Conservation (phyloP, 2,329 filamentous ascomycete genomes). For the Pseudohalonectria lignicola region DNA sequence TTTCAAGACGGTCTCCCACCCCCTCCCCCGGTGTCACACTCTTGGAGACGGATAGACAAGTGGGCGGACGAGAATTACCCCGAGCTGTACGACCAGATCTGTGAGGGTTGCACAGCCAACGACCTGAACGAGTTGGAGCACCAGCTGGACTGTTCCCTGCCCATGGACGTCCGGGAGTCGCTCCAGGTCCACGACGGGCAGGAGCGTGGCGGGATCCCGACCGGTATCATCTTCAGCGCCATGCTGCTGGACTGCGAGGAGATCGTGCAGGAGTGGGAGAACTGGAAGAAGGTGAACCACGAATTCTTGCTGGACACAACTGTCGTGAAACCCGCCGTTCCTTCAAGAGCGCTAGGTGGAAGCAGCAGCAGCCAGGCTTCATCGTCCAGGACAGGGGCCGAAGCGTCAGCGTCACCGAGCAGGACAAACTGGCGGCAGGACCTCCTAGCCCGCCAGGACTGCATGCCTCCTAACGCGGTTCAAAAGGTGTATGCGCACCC, state of each 20-base stretch:
- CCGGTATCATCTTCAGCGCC: constrained; percentile 82
- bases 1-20: constrained; percentile 89
- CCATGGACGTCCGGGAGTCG: constrained; percentile 87
- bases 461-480: constrained; percentile 73
- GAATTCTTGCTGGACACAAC: constrained; percentile 62
- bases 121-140: constrained; percentile 96
- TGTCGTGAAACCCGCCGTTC: constrained; percentile 48
- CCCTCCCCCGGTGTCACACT: constrained; percentile 76
- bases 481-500: constrained; percentile 91
- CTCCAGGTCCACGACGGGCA: constrained; percentile 91
- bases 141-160: constrained; percentile 86
- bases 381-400: constrained; percentile 48
- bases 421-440: constrained; percentile 74
- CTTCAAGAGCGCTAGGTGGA: constrained; percentile 62
- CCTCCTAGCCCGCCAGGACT: constrained; percentile 74
- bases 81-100: constrained; percentile 85
- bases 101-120: constrained; percentile 85
- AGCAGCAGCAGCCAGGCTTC: constrained; percentile 47
- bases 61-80: constrained; percentile 95
- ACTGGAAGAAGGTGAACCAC: constrained; percentile 89
- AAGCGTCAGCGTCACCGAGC: constrained; percentile 28
- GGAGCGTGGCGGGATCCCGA: constrained; percentile 82
- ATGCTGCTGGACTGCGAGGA: constrained; percentile 98
- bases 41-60: constrained; percentile 86
- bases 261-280: constrained; percentile 94